Evolutionary conservation across 495 filamentous ascomycete genomes (phyloP).

Genomic region (Talaromyces stipitatus): DNA sequence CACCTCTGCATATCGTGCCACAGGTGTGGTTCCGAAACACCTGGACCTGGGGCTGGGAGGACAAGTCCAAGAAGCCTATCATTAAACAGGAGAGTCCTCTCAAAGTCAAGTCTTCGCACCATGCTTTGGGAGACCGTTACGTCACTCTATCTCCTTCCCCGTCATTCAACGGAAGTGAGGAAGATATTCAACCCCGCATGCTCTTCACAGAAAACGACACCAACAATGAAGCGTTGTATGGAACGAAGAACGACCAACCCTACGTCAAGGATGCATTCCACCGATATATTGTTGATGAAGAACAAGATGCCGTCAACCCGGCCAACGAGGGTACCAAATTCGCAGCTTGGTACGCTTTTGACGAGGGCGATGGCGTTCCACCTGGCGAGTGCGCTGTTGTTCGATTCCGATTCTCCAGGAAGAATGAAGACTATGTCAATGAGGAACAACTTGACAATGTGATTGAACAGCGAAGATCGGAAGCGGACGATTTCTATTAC

Average conservation of each 20-base stretch:
- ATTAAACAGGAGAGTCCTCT: conserved; percentile 58
- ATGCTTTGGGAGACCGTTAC: conserved; percentile 73
- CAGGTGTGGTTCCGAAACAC: conserved; percentile 97
- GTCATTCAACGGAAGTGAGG: conserved; percentile 63
- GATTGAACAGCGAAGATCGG: conserved; percentile 73
- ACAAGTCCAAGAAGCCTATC: conserved; percentile 62
- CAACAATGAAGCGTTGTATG: conserved; percentile 72
- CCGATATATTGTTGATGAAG: conserved; percentile 70
- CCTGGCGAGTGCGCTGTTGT: conserved; percentile 93
- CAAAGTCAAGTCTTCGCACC: conserved; percentile 64
- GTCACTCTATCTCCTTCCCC: conserved; percentile 85
- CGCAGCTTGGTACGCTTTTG: conserved; percentile 87
- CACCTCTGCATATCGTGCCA: conserved; percentile 85
- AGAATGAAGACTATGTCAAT: conserved; percentile 68
- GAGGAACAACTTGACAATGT: conserved; percentile 90
- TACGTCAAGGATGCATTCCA: conserved; percentile 98
- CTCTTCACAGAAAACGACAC: conserved; percentile 96
- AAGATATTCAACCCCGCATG: conserved; percentile 75
- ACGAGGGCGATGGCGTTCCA: conserved; percentile 75
- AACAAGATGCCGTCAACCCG: conserved; percentile 78
- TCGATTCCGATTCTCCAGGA: conserved; percentile 77
- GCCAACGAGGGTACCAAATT: conserved; percentile 75
- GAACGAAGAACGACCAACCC: conserved; percentile 63
- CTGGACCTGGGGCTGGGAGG: conserved; percentile 83
- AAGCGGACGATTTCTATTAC: conserved; percentile 94